A percentile compares a stretch with the other conserved stretches of the same genome.
phyloP scores from a whole-genome alignment of 352 stramenopile genomes.

The Pythium plurisporium region DNA sequence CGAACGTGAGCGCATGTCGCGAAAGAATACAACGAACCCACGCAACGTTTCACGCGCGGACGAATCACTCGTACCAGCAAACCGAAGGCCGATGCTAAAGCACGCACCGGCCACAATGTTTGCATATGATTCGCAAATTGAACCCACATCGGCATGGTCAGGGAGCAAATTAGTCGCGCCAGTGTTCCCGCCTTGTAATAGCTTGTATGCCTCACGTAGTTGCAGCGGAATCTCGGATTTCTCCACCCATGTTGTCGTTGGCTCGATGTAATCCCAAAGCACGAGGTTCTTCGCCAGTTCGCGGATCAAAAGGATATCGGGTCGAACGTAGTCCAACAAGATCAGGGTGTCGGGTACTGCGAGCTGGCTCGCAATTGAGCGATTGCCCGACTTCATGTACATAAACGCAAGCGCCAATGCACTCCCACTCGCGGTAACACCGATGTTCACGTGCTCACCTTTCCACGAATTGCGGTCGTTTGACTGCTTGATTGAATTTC shows the following conservation, averaged over 20 bases:
- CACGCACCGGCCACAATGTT: conserved; percentile 94
- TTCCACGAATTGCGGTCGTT: conserved; percentile 24
- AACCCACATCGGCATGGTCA: conserved; percentile 72
- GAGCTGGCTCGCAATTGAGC: conserved; percentile 78
- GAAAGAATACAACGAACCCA: conserved; percentile 70
- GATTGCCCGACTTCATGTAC: conserved; percentile 93
- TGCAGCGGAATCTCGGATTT: conserved; percentile 53
- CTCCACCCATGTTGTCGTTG: conserved; percentile 90
- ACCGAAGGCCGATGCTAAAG: conserved; percentile 94
- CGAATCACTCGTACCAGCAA: conserved; percentile 83
- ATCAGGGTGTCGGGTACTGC: conserved; percentile 93
- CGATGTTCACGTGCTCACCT: conserved; percentile 92
- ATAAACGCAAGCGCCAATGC: conserved; percentile 95
- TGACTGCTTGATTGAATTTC: neutral
- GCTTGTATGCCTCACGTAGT: conserved; percentile 43
- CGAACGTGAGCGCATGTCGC: conserved; percentile 53
- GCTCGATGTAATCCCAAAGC: conserved; percentile 92
- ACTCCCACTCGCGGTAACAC: conserved; percentile 92
- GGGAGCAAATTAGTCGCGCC: conserved; percentile 12
- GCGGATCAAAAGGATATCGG: conserved; percentile 93
- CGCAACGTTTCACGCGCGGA: conserved; percentile 57
- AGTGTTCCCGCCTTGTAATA: conserved; percentile 7
- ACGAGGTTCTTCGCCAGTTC: conserved; percentile 94
- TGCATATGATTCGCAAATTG: conserved; percentile 92
- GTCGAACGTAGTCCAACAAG: conserved; percentile 94